Conservation (phyloP, 2,329 filamentous ascomycete genomes). For the Diplodia mutila region DNA sequence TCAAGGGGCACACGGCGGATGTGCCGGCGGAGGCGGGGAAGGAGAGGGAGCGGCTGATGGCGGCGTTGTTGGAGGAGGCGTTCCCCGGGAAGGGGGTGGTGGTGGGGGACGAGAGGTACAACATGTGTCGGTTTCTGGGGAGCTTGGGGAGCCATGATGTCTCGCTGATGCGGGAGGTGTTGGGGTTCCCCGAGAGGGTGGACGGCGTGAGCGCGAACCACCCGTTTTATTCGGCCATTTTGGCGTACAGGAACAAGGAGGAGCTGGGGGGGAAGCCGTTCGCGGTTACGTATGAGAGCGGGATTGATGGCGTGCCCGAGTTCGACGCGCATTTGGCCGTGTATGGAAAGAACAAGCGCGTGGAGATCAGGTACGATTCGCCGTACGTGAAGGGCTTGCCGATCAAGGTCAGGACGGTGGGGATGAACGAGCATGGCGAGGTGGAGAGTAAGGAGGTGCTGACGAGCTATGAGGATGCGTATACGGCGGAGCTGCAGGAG, state of each 20-base stretch:
- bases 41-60: constrained; percentile 32
- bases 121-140: constrained; percentile 50
- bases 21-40: constrained; percentile 36
- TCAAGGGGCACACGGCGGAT: constrained; percentile 46
- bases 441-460: constrained; percentile 35
- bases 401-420: constrained; percentile 53
- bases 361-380: constrained; percentile 60
- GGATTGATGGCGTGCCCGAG: constrained; percentile 56
- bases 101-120: constrained; percentile 29
- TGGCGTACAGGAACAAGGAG: constrained; percentile 18
- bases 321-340: constrained; percentile 60
- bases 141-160: constrained; percentile 54
- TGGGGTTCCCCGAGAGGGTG: constrained; percentile 17
- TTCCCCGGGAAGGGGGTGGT: constrained; percentile 39
- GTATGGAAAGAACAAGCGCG: constrained; percentile 58
- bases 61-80: constrained; percentile 39
- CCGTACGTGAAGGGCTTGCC: constrained; percentile 62
- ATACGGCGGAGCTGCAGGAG: constrained; percentile 41
- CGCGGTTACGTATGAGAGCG: constrained; percentile 61
- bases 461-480: constrained; percentile 44
- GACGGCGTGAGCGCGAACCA: constrained; percentile 21
- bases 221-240: constrained; percentile 24
- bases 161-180: constrained; percentile 23
- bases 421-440: constrained; percentile 45
- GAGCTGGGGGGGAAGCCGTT: constrained; percentile 48